phyloP scores from a whole-genome alignment of 2,329 filamentous ascomycete genomes.

The Pyricularia sp. region DNA sequence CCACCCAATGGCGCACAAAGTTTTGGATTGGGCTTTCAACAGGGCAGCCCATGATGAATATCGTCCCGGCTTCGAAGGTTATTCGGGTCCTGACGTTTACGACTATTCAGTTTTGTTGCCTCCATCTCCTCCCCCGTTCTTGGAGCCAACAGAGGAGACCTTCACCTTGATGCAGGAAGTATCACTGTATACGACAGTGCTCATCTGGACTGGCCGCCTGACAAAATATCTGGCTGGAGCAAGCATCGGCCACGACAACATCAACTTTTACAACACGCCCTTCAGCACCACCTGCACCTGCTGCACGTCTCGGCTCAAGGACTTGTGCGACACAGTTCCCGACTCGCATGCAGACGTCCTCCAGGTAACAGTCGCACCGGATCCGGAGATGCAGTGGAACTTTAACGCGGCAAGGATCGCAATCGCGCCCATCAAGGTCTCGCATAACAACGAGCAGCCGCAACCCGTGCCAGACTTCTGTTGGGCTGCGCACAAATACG shows the following conservation, averaged over 20 bases:
- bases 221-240: constrained; percentile 12
- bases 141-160: background rate
- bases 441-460: background rate
- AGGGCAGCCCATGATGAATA: constrained; percentile 9
- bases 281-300: constrained; percentile 11
- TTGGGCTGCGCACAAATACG: background rate
- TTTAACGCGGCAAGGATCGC: constrained; percentile 8
- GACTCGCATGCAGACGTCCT: constrained; percentile 2
- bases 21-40: constrained; percentile 11
- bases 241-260: constrained; percentile 7
- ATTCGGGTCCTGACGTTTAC: constrained; percentile 11
- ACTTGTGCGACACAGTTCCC: constrained; percentile 8
- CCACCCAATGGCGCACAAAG: constrained; percentile 4
- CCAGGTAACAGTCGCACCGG: background rate
- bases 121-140: constrained; percentile 2
- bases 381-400: constrained; percentile 11
- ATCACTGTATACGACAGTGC: constrained; percentile 11
- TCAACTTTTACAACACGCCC: constrained; percentile 11
- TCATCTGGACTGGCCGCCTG: constrained; percentile 12
- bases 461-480: background rate
- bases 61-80: constrained; percentile 10
- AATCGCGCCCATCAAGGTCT: constrained; percentile 6
- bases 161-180: constrained; percentile 12
- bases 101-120: background rate
- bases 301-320: constrained; percentile 1